These are phyloP conservation scores for Xanthoconium purpureum DNA, from an alignment of 768 basidiomycete species.

Conservation along the genomic window DNA sequence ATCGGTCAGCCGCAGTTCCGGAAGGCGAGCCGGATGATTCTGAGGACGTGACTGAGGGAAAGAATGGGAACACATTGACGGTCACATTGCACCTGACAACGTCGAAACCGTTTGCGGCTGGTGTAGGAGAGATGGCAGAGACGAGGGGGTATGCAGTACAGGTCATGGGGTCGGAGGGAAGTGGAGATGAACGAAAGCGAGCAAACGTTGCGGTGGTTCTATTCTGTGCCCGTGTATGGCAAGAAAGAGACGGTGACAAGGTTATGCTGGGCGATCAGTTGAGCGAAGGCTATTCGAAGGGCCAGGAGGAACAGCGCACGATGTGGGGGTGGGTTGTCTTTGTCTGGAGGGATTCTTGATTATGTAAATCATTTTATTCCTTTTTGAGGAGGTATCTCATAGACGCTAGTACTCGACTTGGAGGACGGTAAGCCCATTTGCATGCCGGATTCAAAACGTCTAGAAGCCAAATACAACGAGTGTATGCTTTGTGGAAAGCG, in stretches of 20 bases:
- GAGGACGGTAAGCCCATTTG: neutral
- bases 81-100: slow-evolving; percentile 7
- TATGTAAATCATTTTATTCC: slow-evolving; percentile 16
- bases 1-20: slow-evolving; percentile 12
- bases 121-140: slow-evolving; percentile 8
- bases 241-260: slow-evolving; percentile 37
- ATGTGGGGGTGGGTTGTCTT: neutral
- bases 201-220: slow-evolving; percentile 53
- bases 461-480: neutral
- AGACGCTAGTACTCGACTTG: neutral
- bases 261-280: slow-evolving; percentile 39
- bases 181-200: slow-evolving; percentile 47
- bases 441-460: neutral
- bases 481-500: neutral
- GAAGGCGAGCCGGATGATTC: slow-evolving; percentile 1
- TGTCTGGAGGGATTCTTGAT: slow-evolving; percentile 22
- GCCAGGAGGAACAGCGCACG: neutral
- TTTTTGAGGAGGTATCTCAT: slow-evolving; percentile 10
- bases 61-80: slow-evolving; percentile 13
- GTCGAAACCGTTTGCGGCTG: neutral
- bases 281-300: neutral
- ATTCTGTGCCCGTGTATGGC: slow-evolving; percentile 33
- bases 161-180: slow-evolving; percentile 46
- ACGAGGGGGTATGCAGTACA: slow-evolving; percentile 36
- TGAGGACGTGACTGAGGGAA: neutral